Conservation (phyloP, 495 filamentous ascomycete genomes). For the Xylaria bambusicola region DNA sequence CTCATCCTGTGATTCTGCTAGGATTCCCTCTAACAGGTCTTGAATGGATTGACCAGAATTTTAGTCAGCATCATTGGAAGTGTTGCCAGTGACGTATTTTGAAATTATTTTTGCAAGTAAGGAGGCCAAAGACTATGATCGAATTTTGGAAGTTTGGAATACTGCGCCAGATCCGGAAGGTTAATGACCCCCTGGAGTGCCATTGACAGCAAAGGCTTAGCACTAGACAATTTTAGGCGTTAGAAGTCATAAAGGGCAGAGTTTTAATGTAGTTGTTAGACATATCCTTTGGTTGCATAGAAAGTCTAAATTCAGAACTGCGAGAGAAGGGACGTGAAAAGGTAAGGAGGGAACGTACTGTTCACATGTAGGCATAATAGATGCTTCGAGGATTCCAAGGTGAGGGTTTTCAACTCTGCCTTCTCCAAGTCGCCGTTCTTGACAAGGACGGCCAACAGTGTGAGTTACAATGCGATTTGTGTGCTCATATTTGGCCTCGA, state of each 20-base stretch:
- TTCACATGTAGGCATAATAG: conserved; percentile 32
- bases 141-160: conserved; percentile 11
- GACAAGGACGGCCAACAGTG: conserved; percentile 31
- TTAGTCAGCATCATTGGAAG: conserved; percentile 11
- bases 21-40: not conserved
- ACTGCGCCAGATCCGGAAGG: conserved; percentile 8
- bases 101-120: conserved; percentile 12
- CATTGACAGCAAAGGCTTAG: conserved; percentile 42
- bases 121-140: conserved; percentile 8
- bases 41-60: conserved; percentile 12
- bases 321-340: no score
- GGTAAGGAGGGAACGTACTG: conserved; percentile 17
- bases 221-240: conserved; percentile 2
- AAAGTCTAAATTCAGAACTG: not conserved
- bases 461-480: conserved; percentile 30
- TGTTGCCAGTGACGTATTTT: conserved; percentile 14
- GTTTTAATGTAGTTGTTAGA: no score
- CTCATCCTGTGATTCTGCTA: conserved; percentile 7
- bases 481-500: conserved; percentile 27
- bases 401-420: conserved; percentile 20
- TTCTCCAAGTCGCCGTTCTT: conserved; percentile 21
- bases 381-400: conserved; percentile 34
- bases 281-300: not conserved
- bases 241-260: not conserved
- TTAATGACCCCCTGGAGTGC: conserved; percentile 34